Evolutionary conservation across 2,329 filamentous ascomycete genomes (phyloP).

Genomic region (Thelonectria blattea): DNA sequence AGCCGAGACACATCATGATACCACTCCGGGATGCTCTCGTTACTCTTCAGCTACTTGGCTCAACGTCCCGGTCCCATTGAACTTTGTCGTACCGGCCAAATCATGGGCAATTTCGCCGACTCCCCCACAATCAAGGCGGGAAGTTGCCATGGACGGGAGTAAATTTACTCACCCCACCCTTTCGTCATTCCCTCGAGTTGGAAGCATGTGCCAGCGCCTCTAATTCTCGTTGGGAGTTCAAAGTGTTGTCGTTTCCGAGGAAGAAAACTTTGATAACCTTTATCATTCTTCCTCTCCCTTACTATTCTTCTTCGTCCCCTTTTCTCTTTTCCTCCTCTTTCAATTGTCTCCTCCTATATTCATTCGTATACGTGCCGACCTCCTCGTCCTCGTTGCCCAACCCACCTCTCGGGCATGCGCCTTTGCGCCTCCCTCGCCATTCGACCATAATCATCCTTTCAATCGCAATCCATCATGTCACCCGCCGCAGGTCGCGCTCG

Average conservation of each 20-base stretch:
- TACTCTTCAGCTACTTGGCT: too few relatives aligned
- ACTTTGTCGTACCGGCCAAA: neutral
- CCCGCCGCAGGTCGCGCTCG: constrained; percentile 22
- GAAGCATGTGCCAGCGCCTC: constrained; percentile 7
- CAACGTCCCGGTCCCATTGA: too few relatives aligned
- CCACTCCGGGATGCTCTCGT: neutral
- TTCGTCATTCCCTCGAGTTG: constrained; percentile 7
- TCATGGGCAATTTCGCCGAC: neutral
- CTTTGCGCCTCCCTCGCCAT: neutral
- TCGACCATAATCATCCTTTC: neutral
- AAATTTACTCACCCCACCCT: neutral
- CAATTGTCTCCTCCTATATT: neutral
- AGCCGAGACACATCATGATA: neutral
- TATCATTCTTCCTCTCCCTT: neutral
- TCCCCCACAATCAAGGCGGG: neutral
- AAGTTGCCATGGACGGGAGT: too few relatives aligned
- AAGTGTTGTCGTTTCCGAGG: neutral
- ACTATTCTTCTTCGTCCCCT: neutral
- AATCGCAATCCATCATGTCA: constrained; percentile 22
- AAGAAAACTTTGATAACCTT: neutral
- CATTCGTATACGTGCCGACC: neutral
- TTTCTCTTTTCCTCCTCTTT: neutral
- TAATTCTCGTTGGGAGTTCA: constrained; percentile 6
- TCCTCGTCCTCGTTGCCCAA: neutral
- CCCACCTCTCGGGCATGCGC: neutral